phyloP scores from a whole-genome alignment of 169 alveolate species.

The Eimeria praecox region DNA sequence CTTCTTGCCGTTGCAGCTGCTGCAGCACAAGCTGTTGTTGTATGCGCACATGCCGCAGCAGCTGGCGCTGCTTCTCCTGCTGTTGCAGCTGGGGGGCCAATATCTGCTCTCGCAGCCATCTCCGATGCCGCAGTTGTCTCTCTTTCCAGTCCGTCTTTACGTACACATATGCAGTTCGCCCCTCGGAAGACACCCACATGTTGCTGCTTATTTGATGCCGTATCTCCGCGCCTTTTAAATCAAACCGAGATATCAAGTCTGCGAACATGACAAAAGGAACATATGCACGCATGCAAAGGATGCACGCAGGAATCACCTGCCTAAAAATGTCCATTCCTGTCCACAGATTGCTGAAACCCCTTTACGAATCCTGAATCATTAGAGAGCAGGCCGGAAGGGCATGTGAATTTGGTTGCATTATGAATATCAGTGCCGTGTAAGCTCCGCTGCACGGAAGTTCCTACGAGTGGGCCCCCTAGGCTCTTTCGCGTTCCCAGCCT shows the following conservation, averaged over 20 bases:
- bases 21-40: constrained; percentile 72
- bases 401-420: neutral
- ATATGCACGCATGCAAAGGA: neutral
- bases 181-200: constrained; percentile 91
- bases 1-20: constrained; percentile 54
- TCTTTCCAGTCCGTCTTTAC: constrained; percentile 90
- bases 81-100: constrained; percentile 61
- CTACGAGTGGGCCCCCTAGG: neutral
- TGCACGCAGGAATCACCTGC: neutral
- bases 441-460: neutral
- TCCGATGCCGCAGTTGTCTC: constrained; percentile 73
- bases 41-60: constrained; percentile 69
- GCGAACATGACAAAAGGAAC: neutral
- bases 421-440: neutral
- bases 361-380: neutral
- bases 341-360: neutral
- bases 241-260: constrained; percentile 88
- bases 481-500: neutral
- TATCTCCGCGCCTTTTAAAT: constrained; percentile 84
- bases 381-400: neutral
- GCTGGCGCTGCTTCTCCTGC: constrained; percentile 71
- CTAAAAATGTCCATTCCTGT: neutral
- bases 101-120: constrained; percentile 68
- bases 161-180: constrained; percentile 90
- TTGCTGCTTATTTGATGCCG: constrained; percentile 88